Percentiles rank a stretch among this genome's conserved stretches.
phyloP scores from a whole-genome alignment of 208 protist genomes.

The Leishmania tropica region DNA sequence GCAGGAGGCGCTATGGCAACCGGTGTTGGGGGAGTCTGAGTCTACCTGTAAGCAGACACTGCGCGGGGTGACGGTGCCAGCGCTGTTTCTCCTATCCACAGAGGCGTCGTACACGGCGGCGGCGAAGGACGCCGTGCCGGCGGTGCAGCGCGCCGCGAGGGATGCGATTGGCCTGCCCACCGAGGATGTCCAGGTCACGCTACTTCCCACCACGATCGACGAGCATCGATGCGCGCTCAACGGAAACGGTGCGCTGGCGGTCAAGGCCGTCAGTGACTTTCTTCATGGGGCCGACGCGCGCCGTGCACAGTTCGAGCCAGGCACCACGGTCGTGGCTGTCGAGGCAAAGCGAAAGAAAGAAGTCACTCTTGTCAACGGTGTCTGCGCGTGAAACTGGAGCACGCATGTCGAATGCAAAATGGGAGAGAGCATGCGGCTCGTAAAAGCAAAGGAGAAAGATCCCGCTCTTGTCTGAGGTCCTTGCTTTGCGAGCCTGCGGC shows the following conservation, averaged over 20 bases:
- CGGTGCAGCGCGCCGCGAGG: conserved; percentile 29
- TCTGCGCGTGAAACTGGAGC: conserved; percentile 13
- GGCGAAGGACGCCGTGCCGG: conserved; percentile 19
- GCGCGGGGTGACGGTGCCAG: conserved; percentile 46
- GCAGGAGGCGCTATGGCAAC: conserved; percentile 82
- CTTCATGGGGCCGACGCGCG: conserved; percentile 31
- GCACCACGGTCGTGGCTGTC: conserved; percentile 24
- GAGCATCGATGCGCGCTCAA: conserved; percentile 67
- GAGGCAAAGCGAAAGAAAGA: conserved; percentile 30
- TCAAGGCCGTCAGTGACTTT: conserved; percentile 49
- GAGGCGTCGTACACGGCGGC: conserved; percentile 57
- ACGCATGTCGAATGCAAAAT: neutral
- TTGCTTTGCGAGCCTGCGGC: neutral
- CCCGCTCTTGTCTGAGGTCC: neutral
- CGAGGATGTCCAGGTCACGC: conserved; percentile 47
- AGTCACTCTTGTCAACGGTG: conserved; percentile 25
- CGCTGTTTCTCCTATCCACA: conserved; percentile 59
- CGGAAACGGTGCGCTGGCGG: conserved; percentile 36
- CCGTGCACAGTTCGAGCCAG: conserved; percentile 21
- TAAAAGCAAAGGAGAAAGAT: neutral
- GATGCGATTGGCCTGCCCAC: conserved; percentile 30
- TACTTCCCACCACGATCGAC: conserved; percentile 71
- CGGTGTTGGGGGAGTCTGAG: conserved; percentile 35
- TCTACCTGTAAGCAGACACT: conserved; percentile 36
- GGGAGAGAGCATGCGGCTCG: too few relatives aligned